Conservation (phyloP, 805 yeast genomes). For the Scheffersomyces stipitis region DNA sequence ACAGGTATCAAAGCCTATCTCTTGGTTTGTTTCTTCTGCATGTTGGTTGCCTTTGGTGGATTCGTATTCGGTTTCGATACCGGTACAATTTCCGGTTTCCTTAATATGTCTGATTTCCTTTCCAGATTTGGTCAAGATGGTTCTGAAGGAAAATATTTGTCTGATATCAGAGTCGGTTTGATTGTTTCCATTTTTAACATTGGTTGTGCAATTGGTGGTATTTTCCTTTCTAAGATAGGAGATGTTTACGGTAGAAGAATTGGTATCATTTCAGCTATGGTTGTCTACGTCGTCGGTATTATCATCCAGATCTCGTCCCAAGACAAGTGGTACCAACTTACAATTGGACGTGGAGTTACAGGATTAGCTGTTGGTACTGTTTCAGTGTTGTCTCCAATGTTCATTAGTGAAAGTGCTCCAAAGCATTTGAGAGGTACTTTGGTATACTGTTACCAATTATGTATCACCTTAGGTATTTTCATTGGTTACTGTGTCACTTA, state of each 20-base stretch:
- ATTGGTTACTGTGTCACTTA: too few species aligned
- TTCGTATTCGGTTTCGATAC: slow-evolving; percentile 79
- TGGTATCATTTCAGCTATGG: slow-evolving; percentile 54
- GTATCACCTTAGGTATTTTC: slow-evolving; percentile 70
- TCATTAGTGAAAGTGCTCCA: slow-evolving; percentile 71
- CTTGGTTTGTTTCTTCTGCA: slow-evolving; percentile 42
- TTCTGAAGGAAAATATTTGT: slow-evolving; percentile 30
- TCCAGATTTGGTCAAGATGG: slow-evolving; percentile 49
- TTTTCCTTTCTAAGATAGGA: slow-evolving; percentile 54
- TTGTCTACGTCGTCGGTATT: too few species aligned
- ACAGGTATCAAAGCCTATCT: slow-evolving; percentile 35
- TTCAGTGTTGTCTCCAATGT: slow-evolving; percentile 64
- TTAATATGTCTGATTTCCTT: slow-evolving; percentile 58
- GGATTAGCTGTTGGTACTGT: slow-evolving; percentile 77
- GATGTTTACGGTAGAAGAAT: slow-evolving; percentile 61
- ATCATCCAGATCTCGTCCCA: slow-evolving; percentile 59
- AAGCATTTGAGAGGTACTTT: slow-evolving; percentile 69
- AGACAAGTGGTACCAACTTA: slow-evolving; percentile 59
- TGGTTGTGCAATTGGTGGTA: slow-evolving; percentile 73
- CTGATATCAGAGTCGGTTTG: slow-evolving; percentile 50
- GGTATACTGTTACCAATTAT: slow-evolving; percentile 68
- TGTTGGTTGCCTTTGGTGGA: slow-evolving; percentile 72
- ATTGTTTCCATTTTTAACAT: slow-evolving; percentile 52
- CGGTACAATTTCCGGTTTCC: slow-evolving; percentile 74
- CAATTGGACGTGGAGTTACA: too few species aligned